A percentile compares a stretch with the other conserved stretches of the same genome.
These are phyloP conservation scores for Globisporangium middletonii DNA, from an alignment of 352 stramenopile genomes.

Conservation along the genomic window DNA sequence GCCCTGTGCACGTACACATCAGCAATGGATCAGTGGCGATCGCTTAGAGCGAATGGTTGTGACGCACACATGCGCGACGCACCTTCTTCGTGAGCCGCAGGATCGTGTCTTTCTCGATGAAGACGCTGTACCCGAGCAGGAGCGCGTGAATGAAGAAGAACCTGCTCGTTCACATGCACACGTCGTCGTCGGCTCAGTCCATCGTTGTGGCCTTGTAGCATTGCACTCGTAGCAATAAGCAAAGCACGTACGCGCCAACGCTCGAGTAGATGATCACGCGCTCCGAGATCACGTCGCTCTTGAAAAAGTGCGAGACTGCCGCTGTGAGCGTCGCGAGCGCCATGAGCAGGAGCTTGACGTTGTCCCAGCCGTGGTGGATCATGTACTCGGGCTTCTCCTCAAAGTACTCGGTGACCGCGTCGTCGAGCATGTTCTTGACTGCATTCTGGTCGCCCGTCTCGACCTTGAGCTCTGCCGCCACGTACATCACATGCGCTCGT, in stretches of 20 bases:
- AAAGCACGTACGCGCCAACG: conserved; percentile 37
- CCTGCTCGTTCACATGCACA: conserved; percentile 16
- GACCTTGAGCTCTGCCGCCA: conserved; percentile 38
- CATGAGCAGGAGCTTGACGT: conserved; percentile 80
- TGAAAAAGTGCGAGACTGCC: conserved; percentile 66
- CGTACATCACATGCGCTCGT: neutral
- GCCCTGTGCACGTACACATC: conserved; percentile 14
- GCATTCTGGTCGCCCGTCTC: conserved; percentile 83
- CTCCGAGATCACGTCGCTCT: conserved; percentile 52
- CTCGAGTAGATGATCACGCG: conserved; percentile 63
- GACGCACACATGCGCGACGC: neutral
- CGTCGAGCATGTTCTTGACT: conserved; percentile 84
- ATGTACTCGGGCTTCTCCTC: conserved; percentile 45
- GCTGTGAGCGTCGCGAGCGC: conserved; percentile 53
- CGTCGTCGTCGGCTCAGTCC: neutral
- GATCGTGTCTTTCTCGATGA: conserved; percentile 79
- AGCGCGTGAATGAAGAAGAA: conserved; percentile 82
- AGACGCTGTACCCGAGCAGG: conserved; percentile 57
- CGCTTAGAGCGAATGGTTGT: no score
- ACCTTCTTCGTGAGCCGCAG: conserved; percentile 67
- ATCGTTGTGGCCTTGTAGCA: neutral
- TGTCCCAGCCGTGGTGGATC: conserved; percentile 78
- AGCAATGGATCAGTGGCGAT: neutral
- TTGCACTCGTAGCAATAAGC: neutral
- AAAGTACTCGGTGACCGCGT: conserved; percentile 73